Base-by-base conservation (phyloP, 768 basidiomycete species). In the Boletus sensibilis region DNA sequence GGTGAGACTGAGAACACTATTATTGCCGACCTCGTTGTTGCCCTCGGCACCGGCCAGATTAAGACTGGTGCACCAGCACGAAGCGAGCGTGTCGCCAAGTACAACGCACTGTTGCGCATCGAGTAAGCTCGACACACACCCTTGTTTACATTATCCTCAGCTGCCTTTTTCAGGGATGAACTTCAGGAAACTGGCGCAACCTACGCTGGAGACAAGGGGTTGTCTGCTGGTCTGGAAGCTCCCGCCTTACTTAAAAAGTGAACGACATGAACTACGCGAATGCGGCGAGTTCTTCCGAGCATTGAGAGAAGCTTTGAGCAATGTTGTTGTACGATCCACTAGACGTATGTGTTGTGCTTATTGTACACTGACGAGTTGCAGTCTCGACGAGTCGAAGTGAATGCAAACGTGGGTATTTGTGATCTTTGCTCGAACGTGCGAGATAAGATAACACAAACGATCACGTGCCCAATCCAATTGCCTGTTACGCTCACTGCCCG, bases 51-150 rank as follows among this genome's bases (percentile, higher is more conserved):
- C 57, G 94, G 94, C 61, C 90, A 96, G 77, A 97, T 98, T 83
- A 98, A 99, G 88, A 97, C 96, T 45, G 96, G 96, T 77, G 95
- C 95, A 41, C 96, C 95, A 35, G 94, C 93, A 59, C 84, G 95
- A 61, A 90, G 87, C 66, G 97, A 98, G 79, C 96, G 97, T 78
- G 90, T 98, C 29, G 93, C 92, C 68, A 95, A 95, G 76, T 93
- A 94, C 82, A 95, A 95, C 69, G 78, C 83, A 34, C 78, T 97
- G 52, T 81, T 97, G 71, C 90, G 94, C 66, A 95, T 95, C 60
- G 91, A 93, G 87, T 93, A 74, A 69, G 88, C 80, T 21, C 11
- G 35, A 49, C 51, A 23, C 47, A 0, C 29, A 3, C 4, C 5
- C 31, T 16, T 39, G 11, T 23, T 40, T 10, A 1, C 13, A 12